Evolutionary conservation across 495 filamentous ascomycete species (phyloP).

Genomic region (Tetracladium marchalianum): DNA sequence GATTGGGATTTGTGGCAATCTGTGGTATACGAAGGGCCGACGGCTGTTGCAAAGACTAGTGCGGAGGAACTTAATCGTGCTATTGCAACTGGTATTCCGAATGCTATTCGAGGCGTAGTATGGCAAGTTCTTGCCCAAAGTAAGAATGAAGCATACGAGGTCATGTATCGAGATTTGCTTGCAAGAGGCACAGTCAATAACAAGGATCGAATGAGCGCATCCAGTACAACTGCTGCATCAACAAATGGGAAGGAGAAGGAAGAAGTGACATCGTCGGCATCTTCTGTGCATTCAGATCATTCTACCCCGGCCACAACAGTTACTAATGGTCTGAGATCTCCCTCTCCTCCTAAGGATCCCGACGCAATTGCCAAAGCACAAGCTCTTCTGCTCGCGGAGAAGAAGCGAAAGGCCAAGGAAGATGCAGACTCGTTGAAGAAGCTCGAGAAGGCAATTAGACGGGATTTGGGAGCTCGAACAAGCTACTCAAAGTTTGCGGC

Average conservation of each 20-base stretch:
- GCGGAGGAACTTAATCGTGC: slow-evolving; percentile 81
- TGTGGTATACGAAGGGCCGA: slow-evolving; percentile 86
- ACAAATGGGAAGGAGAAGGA: slow-evolving; percentile 48
- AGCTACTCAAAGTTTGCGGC: slow-evolving; percentile 93
- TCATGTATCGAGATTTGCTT: slow-evolving; percentile 76
- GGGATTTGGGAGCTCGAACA: slow-evolving; percentile 83
- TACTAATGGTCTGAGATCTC: slow-evolving; percentile 42
- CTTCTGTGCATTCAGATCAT: slow-evolving; percentile 71
- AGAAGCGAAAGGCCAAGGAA: slow-evolving; percentile 65
- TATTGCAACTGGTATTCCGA: slow-evolving; percentile 88
- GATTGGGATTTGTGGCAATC: slow-evolving; percentile 98
- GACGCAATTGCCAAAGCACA: slow-evolving; percentile 60
- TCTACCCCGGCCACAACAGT: slow-evolving; percentile 55
- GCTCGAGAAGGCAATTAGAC: slow-evolving; percentile 83
- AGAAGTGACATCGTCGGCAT: slow-evolving; percentile 58
- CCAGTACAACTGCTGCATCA: slow-evolving; percentile 30
- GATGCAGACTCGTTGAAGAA: slow-evolving; percentile 61
- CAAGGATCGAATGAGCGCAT: slow-evolving; percentile 44
- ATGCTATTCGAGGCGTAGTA: slow-evolving; percentile 88
- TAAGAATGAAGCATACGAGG: slow-evolving; percentile 81
- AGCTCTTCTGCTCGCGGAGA: slow-evolving; percentile 51
- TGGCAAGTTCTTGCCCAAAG: slow-evolving; percentile 97
- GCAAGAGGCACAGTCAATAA: slow-evolving; percentile 72
- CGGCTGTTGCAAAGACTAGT: slow-evolving; percentile 73
- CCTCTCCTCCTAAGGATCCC: slow-evolving; percentile 50